Base-by-base conservation (phyloP, 2,329 filamentous ascomycete genomes). In the Ceratocystis colombiana region DNA sequence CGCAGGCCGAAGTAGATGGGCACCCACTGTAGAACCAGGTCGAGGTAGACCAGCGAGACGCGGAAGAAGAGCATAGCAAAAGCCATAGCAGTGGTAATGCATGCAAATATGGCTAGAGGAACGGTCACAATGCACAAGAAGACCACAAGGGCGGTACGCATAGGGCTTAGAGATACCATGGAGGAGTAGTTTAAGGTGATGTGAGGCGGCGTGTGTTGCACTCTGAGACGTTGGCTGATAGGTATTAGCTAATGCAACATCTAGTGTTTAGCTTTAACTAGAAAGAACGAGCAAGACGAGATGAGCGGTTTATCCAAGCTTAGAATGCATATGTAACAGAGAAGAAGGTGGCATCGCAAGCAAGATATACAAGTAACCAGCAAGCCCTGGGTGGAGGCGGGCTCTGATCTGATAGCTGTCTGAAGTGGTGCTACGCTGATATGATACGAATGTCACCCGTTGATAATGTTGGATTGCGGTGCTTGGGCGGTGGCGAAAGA, bases 71-170 rank as follows among this genome's bases (percentile, higher is more conserved):
- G 79, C 45, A 87, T 77, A 46, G 81, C 77, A 69, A 86, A 82
- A 48, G 86, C 84, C 61, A 88, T 70, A 3, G 79, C 79, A 65
- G 85, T 84, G 41, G 86, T 88, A 69, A 88, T 75, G 69, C 79
- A 81, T 64, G 86, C 86, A 65, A 85, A 81, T 62, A 88, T 72
- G 70, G 83, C 79, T 64, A 88, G 78, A 7, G 86, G 86, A 12
- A 88, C 75, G 25, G 84, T 85, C 71, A 86, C 77, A 69, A 87
- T 69, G 71, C 84, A 79, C 69, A 88, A 76, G 71, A 87, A 79
- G n/a, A 85, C 84, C 64, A 87, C 77, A 64, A 85, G 76, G 62
- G 88, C 73, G 69, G 78, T 76, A 72, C 84, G 80, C 68, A 82
- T 73, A 28, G 82, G 81, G 63, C 79, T 83, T 71, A 84, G 82